Conservation (phyloP, 2,329 filamentous ascomycete genomes). For the Talaromyces sp. region DNA sequence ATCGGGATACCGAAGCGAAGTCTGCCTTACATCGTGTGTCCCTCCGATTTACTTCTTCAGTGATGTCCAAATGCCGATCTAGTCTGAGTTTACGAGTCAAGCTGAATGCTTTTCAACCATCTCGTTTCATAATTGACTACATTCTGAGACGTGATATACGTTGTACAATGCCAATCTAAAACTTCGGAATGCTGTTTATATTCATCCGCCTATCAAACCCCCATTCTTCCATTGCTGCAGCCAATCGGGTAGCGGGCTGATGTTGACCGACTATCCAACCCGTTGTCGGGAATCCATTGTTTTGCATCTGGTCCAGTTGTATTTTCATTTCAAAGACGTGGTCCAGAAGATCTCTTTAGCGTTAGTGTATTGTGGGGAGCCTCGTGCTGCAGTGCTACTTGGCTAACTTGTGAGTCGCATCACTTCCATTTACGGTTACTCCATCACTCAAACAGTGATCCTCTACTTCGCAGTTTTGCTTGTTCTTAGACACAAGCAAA, state of each 20-base stretch:
- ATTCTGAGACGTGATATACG: neutral
- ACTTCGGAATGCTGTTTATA: slow-evolving; percentile 3
- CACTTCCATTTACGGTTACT: slow-evolving; percentile 12
- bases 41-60: slow-evolving; percentile 11
- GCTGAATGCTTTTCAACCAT: neutral
- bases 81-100: neutral
- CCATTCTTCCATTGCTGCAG: neutral
- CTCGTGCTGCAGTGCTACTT: slow-evolving; percentile 16
- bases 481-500: neutral
- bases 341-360: slow-evolving; percentile 13
- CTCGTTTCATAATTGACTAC: neutral
- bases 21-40: neutral
- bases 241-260: slow-evolving; percentile 15
- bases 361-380: slow-evolving; percentile 12
- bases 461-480: neutral
- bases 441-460: neutral
- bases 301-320: slow-evolving; percentile 4
- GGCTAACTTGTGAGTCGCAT: slow-evolving; percentile 11
- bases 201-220: slow-evolving; percentile 1
- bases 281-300: slow-evolving; percentile 4
- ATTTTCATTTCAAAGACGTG: slow-evolving; percentile 14
- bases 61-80: neutral
- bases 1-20: neutral
- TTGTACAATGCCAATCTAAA: slow-evolving; percentile 12
- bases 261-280: slow-evolving; percentile 13